Percentiles rank a stretch among this genome's conserved stretches.
phyloP scores from a whole-genome alignment of 1,139 yeast genomes.

The Pichia sp. region DNA sequence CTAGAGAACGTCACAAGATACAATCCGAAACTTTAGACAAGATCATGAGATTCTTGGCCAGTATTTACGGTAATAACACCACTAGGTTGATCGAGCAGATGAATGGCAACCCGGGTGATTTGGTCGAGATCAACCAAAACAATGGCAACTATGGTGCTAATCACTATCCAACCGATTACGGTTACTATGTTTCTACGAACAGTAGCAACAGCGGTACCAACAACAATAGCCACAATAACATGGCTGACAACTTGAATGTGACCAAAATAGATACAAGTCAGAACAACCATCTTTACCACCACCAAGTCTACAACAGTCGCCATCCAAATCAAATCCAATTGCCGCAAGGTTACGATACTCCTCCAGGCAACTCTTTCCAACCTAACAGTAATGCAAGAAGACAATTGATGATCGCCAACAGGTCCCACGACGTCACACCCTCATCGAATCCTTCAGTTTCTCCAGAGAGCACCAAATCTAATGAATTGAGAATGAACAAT shows the following conservation, averaged over 20 bases:
- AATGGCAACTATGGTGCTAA: not conserved
- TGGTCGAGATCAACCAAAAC: constrained; percentile 17
- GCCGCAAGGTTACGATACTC: not conserved
- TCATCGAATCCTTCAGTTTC: constrained; percentile 8
- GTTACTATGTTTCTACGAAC: constrained; percentile 2
- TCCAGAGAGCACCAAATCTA: constrained; percentile 1
- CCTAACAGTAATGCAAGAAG: constrained; percentile 3
- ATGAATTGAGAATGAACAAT: constrained; percentile 13
- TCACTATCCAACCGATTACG: not conserved
- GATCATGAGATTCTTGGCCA: constrained; percentile 79
- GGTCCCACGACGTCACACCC: constrained; percentile 19
- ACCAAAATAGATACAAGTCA: not conserved
- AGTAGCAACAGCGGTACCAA: not conserved
- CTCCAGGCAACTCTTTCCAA: not conserved
- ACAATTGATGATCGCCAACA: constrained; percentile 29
- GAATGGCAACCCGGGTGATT: constrained; percentile 12
- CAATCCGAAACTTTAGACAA: constrained; percentile 88
- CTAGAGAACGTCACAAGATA: constrained; percentile 77
- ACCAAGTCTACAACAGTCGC: not conserved
- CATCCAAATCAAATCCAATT: not conserved
- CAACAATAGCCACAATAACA: not conserved
- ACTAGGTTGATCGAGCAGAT: constrained; percentile 38
- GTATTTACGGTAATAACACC: constrained; percentile 68
- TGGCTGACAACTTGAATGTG: not conserved
- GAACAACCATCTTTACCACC: not conserved